phyloP scores from a whole-genome alignment of 2,329 filamentous ascomycete species.

The Delphinella strobiligena region DNA sequence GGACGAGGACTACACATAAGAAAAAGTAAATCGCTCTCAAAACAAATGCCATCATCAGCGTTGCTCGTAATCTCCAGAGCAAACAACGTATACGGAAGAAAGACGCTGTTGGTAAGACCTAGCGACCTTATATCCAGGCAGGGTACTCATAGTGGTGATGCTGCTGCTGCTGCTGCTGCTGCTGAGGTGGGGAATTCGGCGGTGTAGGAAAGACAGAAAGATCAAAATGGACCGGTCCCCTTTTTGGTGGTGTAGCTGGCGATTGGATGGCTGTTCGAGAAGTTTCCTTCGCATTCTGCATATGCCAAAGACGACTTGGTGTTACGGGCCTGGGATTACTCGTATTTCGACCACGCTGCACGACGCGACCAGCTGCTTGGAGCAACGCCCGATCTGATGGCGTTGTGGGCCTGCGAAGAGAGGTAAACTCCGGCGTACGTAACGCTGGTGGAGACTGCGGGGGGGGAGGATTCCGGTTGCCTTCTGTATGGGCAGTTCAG shows the following conservation, averaged over 20 bases:
- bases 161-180: too few species aligned
- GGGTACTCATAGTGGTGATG: slow-evolving; percentile 6
- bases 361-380: slow-evolving; percentile 15
- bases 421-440: slow-evolving; percentile 14
- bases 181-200: slow-evolving; percentile 7
- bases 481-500: slow-evolving; percentile 3
- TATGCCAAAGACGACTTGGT: slow-evolving; percentile 8
- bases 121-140: slow-evolving; percentile 7
- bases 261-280: background rate
- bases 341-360: slow-evolving; percentile 10
- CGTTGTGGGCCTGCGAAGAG: slow-evolving; percentile 14
- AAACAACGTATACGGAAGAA: too few species aligned
- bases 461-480: background rate
- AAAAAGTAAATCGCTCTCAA: too few species aligned
- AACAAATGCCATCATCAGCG: too few species aligned
- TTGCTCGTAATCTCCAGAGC: too few species aligned
- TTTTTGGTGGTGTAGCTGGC: slow-evolving; percentile 3
- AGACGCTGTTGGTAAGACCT: background rate
- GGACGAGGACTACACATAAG: too few species aligned
- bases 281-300: slow-evolving; percentile 3
- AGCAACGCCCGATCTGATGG: slow-evolving; percentile 15
- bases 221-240: slow-evolving; percentile 8
- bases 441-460: slow-evolving; percentile 21
- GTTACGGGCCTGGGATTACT: slow-evolving; percentile 5
- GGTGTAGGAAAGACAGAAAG: slow-evolving; percentile 1